Base-by-base conservation (phyloP, 1,284 basidiomycete genomes). In the Abortiporus biennis region DNA sequence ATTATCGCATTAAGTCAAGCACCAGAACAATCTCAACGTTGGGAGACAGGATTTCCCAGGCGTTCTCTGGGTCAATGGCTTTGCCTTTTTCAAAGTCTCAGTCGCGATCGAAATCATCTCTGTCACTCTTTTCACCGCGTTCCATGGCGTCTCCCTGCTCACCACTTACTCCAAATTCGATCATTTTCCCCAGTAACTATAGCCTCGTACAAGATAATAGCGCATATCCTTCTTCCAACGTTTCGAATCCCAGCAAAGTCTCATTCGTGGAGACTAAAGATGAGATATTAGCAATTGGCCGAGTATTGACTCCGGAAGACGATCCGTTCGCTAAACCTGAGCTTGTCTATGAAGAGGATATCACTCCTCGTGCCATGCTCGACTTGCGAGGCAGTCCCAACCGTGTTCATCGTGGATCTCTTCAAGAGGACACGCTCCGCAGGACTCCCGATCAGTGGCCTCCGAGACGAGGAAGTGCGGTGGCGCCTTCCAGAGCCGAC, bases 241-340 rank as follows among this genome's bases (percentile, higher is more conserved):
- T 49, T 4, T 33, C 21, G 4, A 46, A 51, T 16, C 16, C 20
- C 2, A 39, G 24, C 9, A 32, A 42, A 19, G 15, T 20, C 17
- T 40, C 38, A 20, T 31, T 39, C 21, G 25, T 35, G 22, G 51
- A 53, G 35, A 24, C 35, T 6, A 41, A 49, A 15, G 50, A 51
- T 16, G 54, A 59, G 23, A 46, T 48, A 12, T 36, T 52, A 4
- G 44, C 47, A 1, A 49, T 61, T 22, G 59, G 55, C 4, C 52
- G 61, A 20, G 61, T 63, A 3, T 47, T 63, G 3, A 63, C 61
- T 6, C 61, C 58, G 2, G 59, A 61, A 38, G 48, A 46, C 6
- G 61, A 63, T 47, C 61, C 61, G 1, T 63, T 63, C 38, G 54
- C 52, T 40, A 58, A 61, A 47, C 50, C 47, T 9, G 54, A 57